These are phyloP conservation scores for Cryptococcus deneoformans DNA, from an alignment of 1,284 basidiomycete species.

Conservation along the genomic window DNA sequence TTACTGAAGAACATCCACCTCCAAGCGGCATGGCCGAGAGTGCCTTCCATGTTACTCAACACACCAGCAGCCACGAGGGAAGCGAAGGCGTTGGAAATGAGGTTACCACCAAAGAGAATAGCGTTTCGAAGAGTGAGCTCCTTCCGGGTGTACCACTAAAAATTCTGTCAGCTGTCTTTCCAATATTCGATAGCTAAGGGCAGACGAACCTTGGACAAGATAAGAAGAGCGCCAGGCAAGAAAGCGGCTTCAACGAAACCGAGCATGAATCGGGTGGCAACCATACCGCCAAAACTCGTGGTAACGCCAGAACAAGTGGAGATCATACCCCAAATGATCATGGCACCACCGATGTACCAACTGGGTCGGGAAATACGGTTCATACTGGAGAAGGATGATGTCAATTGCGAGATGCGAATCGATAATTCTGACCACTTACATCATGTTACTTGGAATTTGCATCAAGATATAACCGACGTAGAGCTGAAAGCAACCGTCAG, in stretches of 20 bases:
- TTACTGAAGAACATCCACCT: slow-evolving; percentile 76
- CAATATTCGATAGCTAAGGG: neutral
- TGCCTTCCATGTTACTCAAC: slow-evolving; percentile 64
- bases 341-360: slow-evolving; percentile 30
- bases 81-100: slow-evolving; percentile 76
- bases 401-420: neutral
- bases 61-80: slow-evolving; percentile 73
- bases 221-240: slow-evolving; percentile 44
- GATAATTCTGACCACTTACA: slow-evolving; percentile 1
- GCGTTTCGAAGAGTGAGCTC: slow-evolving; percentile 59
- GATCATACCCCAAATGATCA: slow-evolving; percentile 37
- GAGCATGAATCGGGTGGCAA: slow-evolving; percentile 30
- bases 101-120: slow-evolving; percentile 62
- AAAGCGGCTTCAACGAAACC: slow-evolving; percentile 34
- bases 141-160: slow-evolving; percentile 36
- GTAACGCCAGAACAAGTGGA: slow-evolving; percentile 31
- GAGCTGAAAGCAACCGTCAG: neutral
- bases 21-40: slow-evolving; percentile 66
- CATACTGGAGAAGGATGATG: slow-evolving; percentile 8
- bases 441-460: slow-evolving; percentile 36
- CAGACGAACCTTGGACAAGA: slow-evolving; percentile 54
- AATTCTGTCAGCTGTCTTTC: neutral
- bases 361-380: slow-evolving; percentile 33
- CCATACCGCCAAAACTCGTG: slow-evolving; percentile 26
- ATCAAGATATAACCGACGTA: slow-evolving; percentile 23